Evolutionary conservation across 768 basidiomycete species (phyloP).

Genomic region (Agaricus subrufescens): DNA sequence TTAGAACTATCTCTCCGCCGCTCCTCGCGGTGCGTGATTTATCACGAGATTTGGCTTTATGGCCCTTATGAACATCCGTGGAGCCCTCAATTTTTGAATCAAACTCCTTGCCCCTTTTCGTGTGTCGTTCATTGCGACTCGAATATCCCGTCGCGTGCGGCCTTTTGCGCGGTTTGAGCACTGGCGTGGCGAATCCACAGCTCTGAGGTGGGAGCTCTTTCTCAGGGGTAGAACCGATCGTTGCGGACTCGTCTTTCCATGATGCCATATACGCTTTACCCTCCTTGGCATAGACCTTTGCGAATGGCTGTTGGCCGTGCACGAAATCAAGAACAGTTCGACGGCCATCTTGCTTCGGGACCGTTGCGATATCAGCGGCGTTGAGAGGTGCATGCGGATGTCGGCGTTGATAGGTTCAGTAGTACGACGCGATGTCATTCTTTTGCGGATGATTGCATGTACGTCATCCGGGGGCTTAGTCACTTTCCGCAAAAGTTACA

Average conservation of each 20-base stretch:
- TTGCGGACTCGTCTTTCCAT: slow-evolving; percentile 19
- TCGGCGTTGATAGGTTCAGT: background rate
- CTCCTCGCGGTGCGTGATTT: background rate
- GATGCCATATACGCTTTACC: slow-evolving; percentile 26
- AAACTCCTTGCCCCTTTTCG: background rate
- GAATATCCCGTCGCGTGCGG: background rate
- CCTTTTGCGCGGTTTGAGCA: slow-evolving; percentile 42
- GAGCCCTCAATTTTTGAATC: background rate
- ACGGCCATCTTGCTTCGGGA: slow-evolving; percentile 37
- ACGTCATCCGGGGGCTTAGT: background rate
- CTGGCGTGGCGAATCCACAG: slow-evolving; percentile 49
- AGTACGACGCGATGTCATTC: background rate
- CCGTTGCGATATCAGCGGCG: slow-evolving; percentile 16
- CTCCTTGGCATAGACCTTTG: slow-evolving; percentile 39
- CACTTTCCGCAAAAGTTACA: background rate
- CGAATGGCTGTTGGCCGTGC: slow-evolving; percentile 40
- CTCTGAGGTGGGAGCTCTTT: background rate
- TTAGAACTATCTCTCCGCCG: background rate
- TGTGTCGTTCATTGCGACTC: no score
- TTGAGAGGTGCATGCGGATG: background rate
- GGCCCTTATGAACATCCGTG: background rate
- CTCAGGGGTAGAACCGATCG: background rate
- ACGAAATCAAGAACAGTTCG: slow-evolving; percentile 44
- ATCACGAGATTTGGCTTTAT: background rate
- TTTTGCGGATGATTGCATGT: no score